Percentiles rank a stretch among this genome's conserved stretches.
Evolutionary conservation across 2,329 filamentous ascomycete genomes (phyloP).

Genomic region (Coniochaeta prunicola): DNA sequence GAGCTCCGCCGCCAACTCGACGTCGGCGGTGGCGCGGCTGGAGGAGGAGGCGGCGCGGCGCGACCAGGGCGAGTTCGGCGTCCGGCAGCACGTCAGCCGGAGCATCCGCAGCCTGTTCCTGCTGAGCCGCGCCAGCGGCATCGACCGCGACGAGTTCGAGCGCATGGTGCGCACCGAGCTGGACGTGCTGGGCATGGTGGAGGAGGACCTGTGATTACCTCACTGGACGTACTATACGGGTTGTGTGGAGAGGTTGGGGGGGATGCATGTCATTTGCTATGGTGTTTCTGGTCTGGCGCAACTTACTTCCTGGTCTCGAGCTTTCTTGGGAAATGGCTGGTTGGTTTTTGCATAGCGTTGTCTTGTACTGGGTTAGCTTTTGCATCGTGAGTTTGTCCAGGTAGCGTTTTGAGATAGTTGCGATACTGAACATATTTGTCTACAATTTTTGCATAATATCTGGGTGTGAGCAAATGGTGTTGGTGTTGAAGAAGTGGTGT

Average conservation of each 20-base stretch:
- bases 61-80: conserved; percentile 57
- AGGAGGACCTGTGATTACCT: conserved; percentile 41
- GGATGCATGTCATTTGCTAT: background rate
- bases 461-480: background rate
- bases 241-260: background rate
- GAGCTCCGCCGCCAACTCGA: conserved; percentile 48
- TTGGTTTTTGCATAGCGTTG: background rate
- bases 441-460: background rate
- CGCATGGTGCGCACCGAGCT: conserved; percentile 64
- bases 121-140: conserved; percentile 62
- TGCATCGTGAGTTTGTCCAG: background rate
- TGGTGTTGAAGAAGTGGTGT: background rate
- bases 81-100: conserved; percentile 72
- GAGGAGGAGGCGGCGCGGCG: conserved; percentile 46
- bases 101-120: conserved; percentile 71
- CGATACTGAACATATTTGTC: background rate
- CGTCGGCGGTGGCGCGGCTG: conserved; percentile 52
- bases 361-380: background rate
- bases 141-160: conserved; percentile 69
- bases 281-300: background rate
- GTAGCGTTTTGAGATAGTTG: background rate
- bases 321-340: background rate
- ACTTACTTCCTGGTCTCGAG: background rate
- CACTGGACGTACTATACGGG: too few relatives aligned
- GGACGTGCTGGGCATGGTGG: conserved; percentile 61